Conservation (phyloP, 202 grass and related monocot genomes). For the Saccharum hybrid region DNA sequence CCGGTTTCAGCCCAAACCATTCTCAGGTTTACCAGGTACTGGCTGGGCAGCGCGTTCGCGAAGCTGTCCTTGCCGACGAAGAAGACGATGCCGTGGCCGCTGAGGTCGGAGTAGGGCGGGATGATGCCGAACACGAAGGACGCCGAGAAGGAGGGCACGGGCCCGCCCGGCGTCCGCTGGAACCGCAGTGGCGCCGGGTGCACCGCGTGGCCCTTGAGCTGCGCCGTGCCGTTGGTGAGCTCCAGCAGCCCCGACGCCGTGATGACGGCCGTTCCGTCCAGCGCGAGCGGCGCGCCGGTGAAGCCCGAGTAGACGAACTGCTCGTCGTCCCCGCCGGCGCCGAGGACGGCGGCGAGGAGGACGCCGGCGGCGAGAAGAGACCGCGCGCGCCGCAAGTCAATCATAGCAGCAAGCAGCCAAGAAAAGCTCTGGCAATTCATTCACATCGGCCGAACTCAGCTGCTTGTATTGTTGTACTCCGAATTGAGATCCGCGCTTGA, state of each 20-base stretch:
- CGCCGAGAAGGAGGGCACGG: constrained; percentile 70
- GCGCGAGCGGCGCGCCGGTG: constrained; percentile 35
- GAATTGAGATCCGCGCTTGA: background rate
- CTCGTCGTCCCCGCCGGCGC: constrained; percentile 22
- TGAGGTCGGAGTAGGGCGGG: constrained; percentile 43
- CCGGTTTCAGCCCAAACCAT: too few species aligned
- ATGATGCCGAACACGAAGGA: constrained; percentile 77
- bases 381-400: background rate
- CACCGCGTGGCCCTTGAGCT: constrained; percentile 53
- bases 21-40: constrained; percentile 36
- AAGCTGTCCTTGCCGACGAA: constrained; percentile 54
- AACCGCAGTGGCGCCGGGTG: constrained; percentile 52
- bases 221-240: constrained; percentile 61
- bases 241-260: constrained; percentile 55
- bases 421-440: background rate
- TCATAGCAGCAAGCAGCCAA: background rate
- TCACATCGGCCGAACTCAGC: background rate
- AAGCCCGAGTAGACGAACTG: constrained; percentile 69
- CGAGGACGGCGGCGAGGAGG: constrained; percentile 26
- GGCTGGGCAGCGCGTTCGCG: constrained; percentile 42
- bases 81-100: constrained; percentile 74
- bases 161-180: constrained; percentile 1
- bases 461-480: background rate
- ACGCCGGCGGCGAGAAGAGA: background rate
- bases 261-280: constrained; percentile 54